Evolutionary conservation across 352 stramenopile species (phyloP).

Genomic region (Phytophthora meadii): DNA sequence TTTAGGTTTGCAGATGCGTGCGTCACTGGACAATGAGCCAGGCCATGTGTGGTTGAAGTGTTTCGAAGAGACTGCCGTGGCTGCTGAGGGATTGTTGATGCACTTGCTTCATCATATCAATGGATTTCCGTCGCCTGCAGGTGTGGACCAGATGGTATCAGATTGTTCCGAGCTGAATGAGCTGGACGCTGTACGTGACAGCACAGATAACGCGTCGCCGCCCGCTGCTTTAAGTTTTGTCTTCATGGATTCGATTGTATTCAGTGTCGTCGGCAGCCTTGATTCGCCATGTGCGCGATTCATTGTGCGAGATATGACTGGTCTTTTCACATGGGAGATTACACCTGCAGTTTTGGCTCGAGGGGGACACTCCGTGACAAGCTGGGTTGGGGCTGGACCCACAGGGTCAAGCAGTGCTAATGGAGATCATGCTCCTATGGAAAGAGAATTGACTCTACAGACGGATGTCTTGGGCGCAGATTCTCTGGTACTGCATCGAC

Average conservation of each 20-base stretch:
- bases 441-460: conserved; percentile 51
- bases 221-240: conserved; percentile 80
- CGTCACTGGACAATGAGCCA: conserved; percentile 76
- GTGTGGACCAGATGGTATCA: conserved; percentile 86
- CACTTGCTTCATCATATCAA: conserved; percentile 89
- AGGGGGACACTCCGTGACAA: conserved; percentile 24
- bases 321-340: conserved; percentile 88
- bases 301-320: conserved; percentile 87
- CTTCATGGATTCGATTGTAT: conserved; percentile 89
- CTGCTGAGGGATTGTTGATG: conserved; percentile 83
- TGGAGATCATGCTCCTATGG: conserved; percentile 19
- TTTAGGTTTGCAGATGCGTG: conserved; percentile 85
- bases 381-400: conserved; percentile 9
- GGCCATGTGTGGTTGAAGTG: conserved; percentile 78
- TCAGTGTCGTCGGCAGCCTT: conserved; percentile 83
- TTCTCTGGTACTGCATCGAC: conserved; percentile 49
- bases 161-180: conserved; percentile 78
- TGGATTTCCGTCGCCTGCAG: conserved; percentile 81
- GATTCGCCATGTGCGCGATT: conserved; percentile 80
- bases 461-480: conserved; percentile 40
- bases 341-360: conserved; percentile 45
- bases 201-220: conserved; percentile 36
- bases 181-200: conserved; percentile 36
- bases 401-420: neutral
- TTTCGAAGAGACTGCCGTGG: conserved; percentile 87